phyloP scores from a whole-genome alignment of 371 early-diverging fungal genomes.

The Rhizomucor pusillus region DNA sequence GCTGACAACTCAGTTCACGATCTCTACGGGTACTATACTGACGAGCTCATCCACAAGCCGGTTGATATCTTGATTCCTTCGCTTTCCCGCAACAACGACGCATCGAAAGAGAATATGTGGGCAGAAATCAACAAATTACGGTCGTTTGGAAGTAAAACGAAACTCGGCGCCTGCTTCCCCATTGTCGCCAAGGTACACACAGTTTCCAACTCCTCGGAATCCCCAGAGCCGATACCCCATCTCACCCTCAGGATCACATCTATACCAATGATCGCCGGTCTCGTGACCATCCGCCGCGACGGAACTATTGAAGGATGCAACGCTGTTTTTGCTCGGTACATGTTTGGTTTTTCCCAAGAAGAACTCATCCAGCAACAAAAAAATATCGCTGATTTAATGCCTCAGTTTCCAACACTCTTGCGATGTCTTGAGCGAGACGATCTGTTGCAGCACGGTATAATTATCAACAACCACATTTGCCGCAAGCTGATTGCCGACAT shows the following conservation, averaged over 20 bases:
- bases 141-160: conserved; percentile 61
- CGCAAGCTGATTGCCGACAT: conserved; percentile 23
- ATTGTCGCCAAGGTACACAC: conserved; percentile 51
- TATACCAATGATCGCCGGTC: conserved; percentile 69
- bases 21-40: conserved; percentile 53
- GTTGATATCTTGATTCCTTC: conserved; percentile 45
- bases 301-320: conserved; percentile 65
- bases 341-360: conserved; percentile 61
- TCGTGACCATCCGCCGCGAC: conserved; percentile 53
- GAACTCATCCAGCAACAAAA: conserved; percentile 46
- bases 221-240: conserved; percentile 17
- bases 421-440: conserved; percentile 35
- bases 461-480: conserved; percentile 37
- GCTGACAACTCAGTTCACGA: conserved; percentile 51
- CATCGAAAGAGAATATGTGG: neutral
- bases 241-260: conserved; percentile 54
- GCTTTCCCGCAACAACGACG: conserved; percentile 10
- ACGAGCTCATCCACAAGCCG: conserved; percentile 44
- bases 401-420: conserved; percentile 57
- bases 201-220: conserved; percentile 13
- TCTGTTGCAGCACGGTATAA: conserved; percentile 31
- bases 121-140: conserved; percentile 45
- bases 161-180: conserved; percentile 58
- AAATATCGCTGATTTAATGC: conserved; percentile 55
- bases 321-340: conserved; percentile 62